These are phyloP conservation scores for Juglanconis juglandina DNA, from an alignment of 2,329 filamentous ascomycete species.

Conservation along the genomic window DNA sequence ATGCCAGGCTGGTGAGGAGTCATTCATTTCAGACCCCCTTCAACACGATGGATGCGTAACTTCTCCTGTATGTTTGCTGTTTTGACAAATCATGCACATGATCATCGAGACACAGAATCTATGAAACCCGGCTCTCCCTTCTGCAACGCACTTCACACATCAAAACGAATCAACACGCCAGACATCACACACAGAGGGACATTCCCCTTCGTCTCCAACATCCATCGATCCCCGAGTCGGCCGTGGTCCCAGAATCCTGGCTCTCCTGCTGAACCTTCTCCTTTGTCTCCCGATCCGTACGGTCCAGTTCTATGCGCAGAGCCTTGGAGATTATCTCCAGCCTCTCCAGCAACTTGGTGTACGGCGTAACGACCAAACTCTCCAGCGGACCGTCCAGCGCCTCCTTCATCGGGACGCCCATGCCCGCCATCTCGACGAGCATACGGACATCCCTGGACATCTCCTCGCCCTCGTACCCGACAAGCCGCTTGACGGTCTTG, in stretches of 20 bases:
- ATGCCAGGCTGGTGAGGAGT: not conserved
- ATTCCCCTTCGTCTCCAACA: not conserved
- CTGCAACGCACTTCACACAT: too few relatives aligned
- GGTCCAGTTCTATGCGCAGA: not conserved
- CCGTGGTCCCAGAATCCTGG: not conserved
- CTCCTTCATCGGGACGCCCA: not conserved
- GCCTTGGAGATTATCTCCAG: not conserved
- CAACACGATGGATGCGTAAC: too few relatives aligned
- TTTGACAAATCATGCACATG: too few relatives aligned
- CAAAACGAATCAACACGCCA: not conserved
- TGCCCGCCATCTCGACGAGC: not conserved
- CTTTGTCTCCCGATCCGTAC: not conserved
- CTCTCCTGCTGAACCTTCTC: not conserved
- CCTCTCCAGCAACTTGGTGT: not conserved
- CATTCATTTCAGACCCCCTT: too few relatives aligned
- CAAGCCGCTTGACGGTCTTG: not conserved
- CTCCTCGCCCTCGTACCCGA: not conserved
- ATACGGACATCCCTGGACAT: not conserved
- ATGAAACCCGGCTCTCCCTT: too few relatives aligned
- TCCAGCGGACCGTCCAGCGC: not conserved
- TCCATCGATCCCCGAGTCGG: conserved; percentile 5
- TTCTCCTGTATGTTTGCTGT: too few relatives aligned
- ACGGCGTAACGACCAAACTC: not conserved
- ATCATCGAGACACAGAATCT: too few relatives aligned
- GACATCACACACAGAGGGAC: not conserved